These are phyloP conservation scores for Monilinia fructigena DNA, from an alignment of 2,329 filamentous ascomycete genomes.

Conservation along the genomic window DNA sequence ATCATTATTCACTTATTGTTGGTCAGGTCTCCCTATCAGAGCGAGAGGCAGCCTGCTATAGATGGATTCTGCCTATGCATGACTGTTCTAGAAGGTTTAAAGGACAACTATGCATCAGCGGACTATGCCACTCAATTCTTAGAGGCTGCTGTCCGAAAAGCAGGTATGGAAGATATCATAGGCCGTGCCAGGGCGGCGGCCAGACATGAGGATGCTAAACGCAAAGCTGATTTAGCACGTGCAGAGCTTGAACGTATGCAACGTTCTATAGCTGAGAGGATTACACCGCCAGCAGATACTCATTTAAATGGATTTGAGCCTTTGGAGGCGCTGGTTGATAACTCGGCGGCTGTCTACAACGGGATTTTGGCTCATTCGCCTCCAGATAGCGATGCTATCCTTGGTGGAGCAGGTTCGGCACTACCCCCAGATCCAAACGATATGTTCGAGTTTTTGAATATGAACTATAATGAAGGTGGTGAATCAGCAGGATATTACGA, in stretches of 20 bases:
- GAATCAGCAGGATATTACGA: slow-evolving; percentile 17
- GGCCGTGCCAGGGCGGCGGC: slow-evolving; percentile 7
- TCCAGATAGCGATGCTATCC: slow-evolving; percentile 7
- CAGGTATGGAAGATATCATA: slow-evolving; percentile 57
- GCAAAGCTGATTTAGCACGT: slow-evolving; percentile 5
- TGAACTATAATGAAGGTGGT: slow-evolving; percentile 13
- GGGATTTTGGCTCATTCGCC: slow-evolving; percentile 5
- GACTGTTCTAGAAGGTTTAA: slow-evolving; percentile 81
- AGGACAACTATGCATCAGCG: slow-evolving; percentile 89
- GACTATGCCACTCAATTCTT: slow-evolving; percentile 94
- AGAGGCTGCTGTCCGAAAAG: slow-evolving; percentile 87
- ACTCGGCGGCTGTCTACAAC: slow-evolving; percentile 5
- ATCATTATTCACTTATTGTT: slow-evolving; percentile 93
- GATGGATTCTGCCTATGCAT: slow-evolving; percentile 89
- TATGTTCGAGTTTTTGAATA: slow-evolving; percentile 14
- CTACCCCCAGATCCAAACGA: slow-evolving; percentile 4
- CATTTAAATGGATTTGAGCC: slow-evolving; percentile 13
- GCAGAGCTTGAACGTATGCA: slow-evolving; percentile 6
- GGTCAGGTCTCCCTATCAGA: slow-evolving; percentile 77
- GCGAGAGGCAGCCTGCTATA: slow-evolving; percentile 69
- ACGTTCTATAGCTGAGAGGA: not conserved
- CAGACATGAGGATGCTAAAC: slow-evolving; percentile 11
- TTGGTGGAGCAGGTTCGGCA: not conserved
- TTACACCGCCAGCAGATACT: slow-evolving; percentile 2
- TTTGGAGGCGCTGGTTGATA: slow-evolving; percentile 14